Evolutionary conservation across 139 green algal genomes (phyloP).

Genomic region (Astrephomene gubernaculifera): DNA sequence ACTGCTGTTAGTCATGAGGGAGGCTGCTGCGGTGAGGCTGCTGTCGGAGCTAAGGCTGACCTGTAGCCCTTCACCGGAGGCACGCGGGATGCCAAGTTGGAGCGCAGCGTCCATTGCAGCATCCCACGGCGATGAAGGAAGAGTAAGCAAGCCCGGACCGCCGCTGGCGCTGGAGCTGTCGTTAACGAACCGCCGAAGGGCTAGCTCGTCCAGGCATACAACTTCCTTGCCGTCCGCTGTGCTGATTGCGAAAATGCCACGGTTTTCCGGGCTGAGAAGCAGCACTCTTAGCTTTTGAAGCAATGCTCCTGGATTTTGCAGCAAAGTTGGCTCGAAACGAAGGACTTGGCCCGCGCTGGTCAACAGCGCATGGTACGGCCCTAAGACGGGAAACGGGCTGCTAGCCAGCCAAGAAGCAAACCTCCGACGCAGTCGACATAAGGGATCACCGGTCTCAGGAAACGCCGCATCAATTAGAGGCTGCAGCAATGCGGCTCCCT

Average conservation of each 20-base stretch:
- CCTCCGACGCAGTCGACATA: background rate
- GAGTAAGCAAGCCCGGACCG: background rate
- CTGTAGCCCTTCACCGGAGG: no score
- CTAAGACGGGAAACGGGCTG: background rate
- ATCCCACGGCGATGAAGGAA: background rate
- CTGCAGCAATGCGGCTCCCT: background rate
- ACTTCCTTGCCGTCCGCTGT: background rate
- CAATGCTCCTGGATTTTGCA: background rate
- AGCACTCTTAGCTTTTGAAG: background rate
- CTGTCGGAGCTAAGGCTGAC: no score
- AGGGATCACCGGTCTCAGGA: background rate
- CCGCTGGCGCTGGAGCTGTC: background rate
- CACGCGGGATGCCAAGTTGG: no score
- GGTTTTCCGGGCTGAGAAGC: background rate
- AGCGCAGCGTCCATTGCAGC: no score
- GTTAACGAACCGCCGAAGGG: background rate
- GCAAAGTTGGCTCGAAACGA: background rate
- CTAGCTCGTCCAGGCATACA: conserved; percentile 13
- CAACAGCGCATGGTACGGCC: background rate
- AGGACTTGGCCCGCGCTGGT: background rate
- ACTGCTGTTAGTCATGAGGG: background rate
- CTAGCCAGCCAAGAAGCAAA: conserved; percentile 1
- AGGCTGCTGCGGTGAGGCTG: background rate
- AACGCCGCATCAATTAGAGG: background rate
- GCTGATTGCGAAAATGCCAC: background rate